Conservation (phyloP, 352 stramenopile species). For the Globisporangium okanoganense region DNA sequence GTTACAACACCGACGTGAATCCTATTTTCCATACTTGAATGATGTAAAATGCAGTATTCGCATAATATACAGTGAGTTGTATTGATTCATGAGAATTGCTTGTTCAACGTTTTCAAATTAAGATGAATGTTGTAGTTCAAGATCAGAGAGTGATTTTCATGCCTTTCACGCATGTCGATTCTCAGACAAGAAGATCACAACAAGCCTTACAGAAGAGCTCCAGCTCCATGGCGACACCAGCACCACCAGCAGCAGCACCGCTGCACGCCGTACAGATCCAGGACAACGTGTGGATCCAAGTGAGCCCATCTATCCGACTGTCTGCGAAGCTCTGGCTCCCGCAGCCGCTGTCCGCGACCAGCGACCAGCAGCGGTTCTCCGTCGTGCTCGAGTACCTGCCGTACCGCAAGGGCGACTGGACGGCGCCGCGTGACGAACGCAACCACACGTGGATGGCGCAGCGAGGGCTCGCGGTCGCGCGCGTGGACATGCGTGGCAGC, state of each 20-base stretch:
- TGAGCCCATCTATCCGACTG: conserved; percentile 20
- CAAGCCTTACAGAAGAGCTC: not conserved
- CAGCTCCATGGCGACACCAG: not conserved
- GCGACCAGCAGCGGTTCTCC: conserved; percentile 15
- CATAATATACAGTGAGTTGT: not conserved
- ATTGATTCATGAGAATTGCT: not conserved
- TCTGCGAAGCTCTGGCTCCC: conserved; percentile 38
- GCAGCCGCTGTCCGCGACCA: not conserved
- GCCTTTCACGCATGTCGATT: not conserved
- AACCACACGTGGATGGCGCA: conserved; percentile 51
- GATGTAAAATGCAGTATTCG: not conserved
- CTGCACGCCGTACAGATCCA: conserved; percentile 22
- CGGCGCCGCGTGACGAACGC: conserved; percentile 29
- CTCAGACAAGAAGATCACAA: not conserved
- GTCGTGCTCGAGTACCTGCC: conserved; percentile 55
- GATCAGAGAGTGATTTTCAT: not conserved
- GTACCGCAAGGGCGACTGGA: conserved; percentile 52
- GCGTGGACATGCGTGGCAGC: conserved; percentile 45
- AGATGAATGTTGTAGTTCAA: not conserved
- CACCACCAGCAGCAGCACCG: not conserved
- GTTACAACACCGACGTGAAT: not conserved
- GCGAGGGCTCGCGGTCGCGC: conserved; percentile 37
- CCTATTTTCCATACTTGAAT: not conserved
- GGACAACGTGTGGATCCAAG: conserved; percentile 42
- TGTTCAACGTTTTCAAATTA: not conserved